phyloP scores from a whole-genome alignment of 202 grass and related monocot genomes.

The Setaria viridis region DNA sequence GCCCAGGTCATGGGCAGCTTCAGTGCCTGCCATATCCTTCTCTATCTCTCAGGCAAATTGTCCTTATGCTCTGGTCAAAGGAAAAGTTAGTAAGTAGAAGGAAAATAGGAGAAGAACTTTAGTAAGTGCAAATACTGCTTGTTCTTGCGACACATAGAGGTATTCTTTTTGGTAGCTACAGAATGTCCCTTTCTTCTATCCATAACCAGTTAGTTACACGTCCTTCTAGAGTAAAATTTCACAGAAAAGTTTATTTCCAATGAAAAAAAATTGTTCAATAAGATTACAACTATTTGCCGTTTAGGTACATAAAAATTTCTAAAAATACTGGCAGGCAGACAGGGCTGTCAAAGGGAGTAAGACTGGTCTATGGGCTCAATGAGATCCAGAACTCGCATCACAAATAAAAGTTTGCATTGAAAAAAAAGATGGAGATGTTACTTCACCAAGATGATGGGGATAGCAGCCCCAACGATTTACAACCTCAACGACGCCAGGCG shows the following conservation, averaged over 20 bases:
- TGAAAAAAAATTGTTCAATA: neutral
- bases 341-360: neutral
- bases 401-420: neutral
- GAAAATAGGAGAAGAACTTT: neutral
- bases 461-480: constrained; percentile 8
- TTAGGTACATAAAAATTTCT: neutral
- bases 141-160: neutral
- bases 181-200: constrained; percentile 24
- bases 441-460: neutral
- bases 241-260: neutral
- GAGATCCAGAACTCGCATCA: constrained; percentile 27
- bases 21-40: constrained; percentile 45
- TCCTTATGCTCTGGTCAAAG: constrained; percentile 11
- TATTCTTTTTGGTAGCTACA: neutral
- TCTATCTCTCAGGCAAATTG: constrained; percentile 4
- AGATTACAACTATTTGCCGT: constrained; percentile 1
- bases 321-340: neutral
- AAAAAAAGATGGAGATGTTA: neutral
- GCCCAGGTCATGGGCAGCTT: constrained; percentile 16
- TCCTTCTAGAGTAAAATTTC: neutral
- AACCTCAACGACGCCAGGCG: neutral
- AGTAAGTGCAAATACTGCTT: neutral
- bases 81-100: constrained; percentile 6
- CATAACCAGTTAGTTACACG: neutral
- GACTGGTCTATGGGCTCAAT: neutral